These are phyloP conservation scores for Beauveria medogensis DNA, from an alignment of 2,329 filamentous ascomycete species.

Conservation along the genomic window DNA sequence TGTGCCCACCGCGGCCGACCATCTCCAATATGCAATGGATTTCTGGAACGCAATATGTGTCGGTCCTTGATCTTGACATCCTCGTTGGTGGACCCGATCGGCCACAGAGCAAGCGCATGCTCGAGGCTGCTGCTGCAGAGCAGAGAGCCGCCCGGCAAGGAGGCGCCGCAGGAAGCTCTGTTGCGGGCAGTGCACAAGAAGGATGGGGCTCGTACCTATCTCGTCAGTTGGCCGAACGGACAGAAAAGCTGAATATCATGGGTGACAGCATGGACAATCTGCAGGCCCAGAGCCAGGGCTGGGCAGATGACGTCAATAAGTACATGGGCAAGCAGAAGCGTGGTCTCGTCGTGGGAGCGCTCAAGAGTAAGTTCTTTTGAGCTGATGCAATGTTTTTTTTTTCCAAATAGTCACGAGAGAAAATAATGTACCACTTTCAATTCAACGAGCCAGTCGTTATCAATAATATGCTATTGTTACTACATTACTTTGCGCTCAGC, in stretches of 20 bases:
- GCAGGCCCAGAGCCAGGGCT: slow-evolving; percentile 71
- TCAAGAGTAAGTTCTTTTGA: slow-evolving; percentile 51
- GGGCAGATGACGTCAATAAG: slow-evolving; percentile 82
- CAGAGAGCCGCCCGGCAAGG: slow-evolving; percentile 48
- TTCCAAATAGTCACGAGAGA: neutral
- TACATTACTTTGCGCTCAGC: no score
- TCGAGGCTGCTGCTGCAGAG: slow-evolving; percentile 70
- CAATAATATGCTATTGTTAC: no score
- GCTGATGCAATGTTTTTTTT: neutral
- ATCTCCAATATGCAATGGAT: slow-evolving; percentile 98
- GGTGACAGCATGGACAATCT: slow-evolving; percentile 79
- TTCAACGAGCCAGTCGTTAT: no score
- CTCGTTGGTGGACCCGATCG: slow-evolving; percentile 84
- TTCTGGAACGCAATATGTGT: slow-evolving; percentile 85
- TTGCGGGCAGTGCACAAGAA: slow-evolving; percentile 38
- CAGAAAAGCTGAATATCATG: slow-evolving; percentile 76
- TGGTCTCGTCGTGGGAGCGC: slow-evolving; percentile 65
- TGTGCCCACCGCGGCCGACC: slow-evolving; percentile 73
- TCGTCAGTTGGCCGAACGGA: slow-evolving; percentile 80
- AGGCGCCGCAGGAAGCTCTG: slow-evolving; percentile 19
- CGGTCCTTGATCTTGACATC: slow-evolving; percentile 78
- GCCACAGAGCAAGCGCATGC: slow-evolving; percentile 81
- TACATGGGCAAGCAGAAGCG: slow-evolving; percentile 82
- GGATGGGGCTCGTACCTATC: slow-evolving; percentile 74
- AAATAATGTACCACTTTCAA: no score